Base-by-base conservation (phyloP, 2,329 filamentous ascomycete species). In the Pestalotiopsis sp. region DNA sequence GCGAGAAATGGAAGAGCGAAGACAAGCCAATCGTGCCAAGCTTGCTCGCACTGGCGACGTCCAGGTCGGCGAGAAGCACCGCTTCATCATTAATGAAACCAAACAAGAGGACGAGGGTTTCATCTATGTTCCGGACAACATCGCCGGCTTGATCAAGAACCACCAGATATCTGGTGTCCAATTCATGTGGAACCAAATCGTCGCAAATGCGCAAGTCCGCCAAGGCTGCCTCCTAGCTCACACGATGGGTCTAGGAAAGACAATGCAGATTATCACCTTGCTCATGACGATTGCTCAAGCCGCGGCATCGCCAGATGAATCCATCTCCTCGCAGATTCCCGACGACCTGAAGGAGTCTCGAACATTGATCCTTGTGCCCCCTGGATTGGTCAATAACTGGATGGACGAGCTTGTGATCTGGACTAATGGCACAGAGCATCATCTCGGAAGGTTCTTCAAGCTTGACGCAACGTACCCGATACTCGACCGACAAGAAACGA, bases 191-290 rank as follows among this genome's bases (percentile, higher is more conserved):
- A 90, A 94, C 72, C 92, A 95, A 71, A 83, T 97, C 59, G 88
- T 95, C 5, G 85, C 86, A 39, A 86, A 90, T 67, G 77, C 82
- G 1, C 81, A 85, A 3, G 81, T 83, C 4, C 85, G 86, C 20
- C 90, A 94, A 78, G 94, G 94, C 2, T 97, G 93, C 76, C 85
- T 97, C 13, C 84, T 97, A 23, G 92, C 94, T 5, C 94, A 97
- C 77, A 93, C 93, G 0, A 97, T 97, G 94, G 95, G 95, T 1
- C 82, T 97, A 2, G 94, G 94, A 17, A 98, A 97, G 82, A 97
- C 94, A 0, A 94, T 97, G 91, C 94, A 97, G 81, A 88, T 94
- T 5, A 93, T 97, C 69, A 92, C 93, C 0, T 82, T 97, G n/a
- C 86, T 98, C 5, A 86, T 92, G 17, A 90, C 93, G 0, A 87